Percentiles rank a stretch among this genome's conserved stretches.
Evolutionary conservation across 1,284 basidiomycete species (phyloP).

Genomic region (Apiotrichum siamense): DNA sequence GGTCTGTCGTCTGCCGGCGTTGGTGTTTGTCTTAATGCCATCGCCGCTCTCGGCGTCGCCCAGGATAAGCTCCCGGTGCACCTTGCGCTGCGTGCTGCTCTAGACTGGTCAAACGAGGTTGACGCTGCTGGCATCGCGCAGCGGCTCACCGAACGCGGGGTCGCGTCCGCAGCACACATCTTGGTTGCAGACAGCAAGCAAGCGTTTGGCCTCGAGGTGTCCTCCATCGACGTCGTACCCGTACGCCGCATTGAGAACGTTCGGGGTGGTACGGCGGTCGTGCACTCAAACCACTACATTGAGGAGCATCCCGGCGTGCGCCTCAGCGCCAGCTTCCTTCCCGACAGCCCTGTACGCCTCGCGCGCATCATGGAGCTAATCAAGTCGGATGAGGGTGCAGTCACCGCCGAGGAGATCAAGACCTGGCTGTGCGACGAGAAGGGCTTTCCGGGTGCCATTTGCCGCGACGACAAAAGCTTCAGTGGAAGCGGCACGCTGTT

Average conservation of each 20-base stretch:
- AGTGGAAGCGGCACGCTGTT: conserved; percentile 13
- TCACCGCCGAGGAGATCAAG: not conserved
- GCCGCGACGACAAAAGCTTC: conserved; percentile 4
- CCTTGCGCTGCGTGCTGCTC: conserved; percentile 12
- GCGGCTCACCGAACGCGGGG: conserved; percentile 4
- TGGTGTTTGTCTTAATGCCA: conserved; percentile 16
- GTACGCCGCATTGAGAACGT: not conserved
- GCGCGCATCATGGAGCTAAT: conserved; percentile 12
- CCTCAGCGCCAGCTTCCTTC: not conserved
- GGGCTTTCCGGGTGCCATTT: conserved; percentile 10
- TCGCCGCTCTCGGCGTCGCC: conserved; percentile 13
- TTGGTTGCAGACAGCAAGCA: conserved; percentile 8
- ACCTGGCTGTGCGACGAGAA: conserved; percentile 11
- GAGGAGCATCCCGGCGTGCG: conserved; percentile 13
- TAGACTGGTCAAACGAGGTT: conserved; percentile 14
- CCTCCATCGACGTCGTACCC: not conserved
- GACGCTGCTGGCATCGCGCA: conserved; percentile 2
- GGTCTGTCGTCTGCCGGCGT: conserved; percentile 12
- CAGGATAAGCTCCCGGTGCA: conserved; percentile 13
- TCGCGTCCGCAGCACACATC: conserved; percentile 14
- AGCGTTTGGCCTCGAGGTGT: conserved; percentile 13
- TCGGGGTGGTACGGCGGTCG: not conserved
- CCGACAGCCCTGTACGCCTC: conserved; percentile 8
- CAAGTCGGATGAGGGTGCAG: not conserved
- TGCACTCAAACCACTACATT: conserved; percentile 21